Conservation (phyloP, 129 eudicot genomes). For the carrot (Daucus carota) region DH1_v3.0 NC_030381.2:22473001-22473500, state of each 20-base stretch:
- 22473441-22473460: background rate
- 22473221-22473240: background rate
- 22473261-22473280: background rate
- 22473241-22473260: background rate
- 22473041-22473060: conserved; percentile 94
- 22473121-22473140: conserved; percentile 1
- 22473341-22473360: background rate
- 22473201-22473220: background rate
- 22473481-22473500: background rate
- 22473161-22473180: background rate
- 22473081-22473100: conserved; percentile 63
- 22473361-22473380: background rate
- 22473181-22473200: background rate
- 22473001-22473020: conserved; percentile 60
- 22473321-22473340: background rate
- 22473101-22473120: background rate
- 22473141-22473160: background rate
- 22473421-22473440: background rate
- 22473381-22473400: background rate
- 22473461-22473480: background rate
- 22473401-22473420: background rate
- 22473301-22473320: background rate
- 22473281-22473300: background rate
- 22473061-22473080: conserved; percentile 85
- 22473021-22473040: conserved; percentile 84